Percentiles rank a stretch among this genome's conserved stretches.
phyloP scores from a whole-genome alignment of 768 basidiomycete species.

The Serendipita sp. region DNA sequence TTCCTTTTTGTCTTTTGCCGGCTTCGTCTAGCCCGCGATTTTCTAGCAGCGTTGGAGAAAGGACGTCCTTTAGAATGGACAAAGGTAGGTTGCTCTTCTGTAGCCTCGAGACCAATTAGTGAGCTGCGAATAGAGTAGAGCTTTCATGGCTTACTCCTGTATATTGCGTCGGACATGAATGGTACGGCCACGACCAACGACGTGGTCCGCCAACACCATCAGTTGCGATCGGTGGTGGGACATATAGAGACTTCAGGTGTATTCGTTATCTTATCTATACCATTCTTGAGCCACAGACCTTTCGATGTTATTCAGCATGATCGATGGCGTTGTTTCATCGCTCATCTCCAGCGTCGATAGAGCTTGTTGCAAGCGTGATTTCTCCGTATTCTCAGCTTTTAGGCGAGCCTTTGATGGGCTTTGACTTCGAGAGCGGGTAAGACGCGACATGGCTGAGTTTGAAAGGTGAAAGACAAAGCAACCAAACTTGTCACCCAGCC shows the following conservation, averaged over 20 bases:
- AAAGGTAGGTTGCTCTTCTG: constrained; percentile 1
- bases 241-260: no score
- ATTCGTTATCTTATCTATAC: no score
- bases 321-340: no score
- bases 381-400: not conserved
- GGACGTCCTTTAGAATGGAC: not conserved
- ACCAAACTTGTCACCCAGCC: not conserved
- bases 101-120: not conserved
- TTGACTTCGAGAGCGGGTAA: not conserved
- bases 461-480: not conserved
- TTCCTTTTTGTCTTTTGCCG: no score
- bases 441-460: not conserved
- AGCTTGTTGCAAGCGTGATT: not conserved
- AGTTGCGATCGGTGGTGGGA: not conserved
- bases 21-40: no score
- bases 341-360: no score
- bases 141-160: not conserved
- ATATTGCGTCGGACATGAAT: not conserved
- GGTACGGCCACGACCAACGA: not conserved
- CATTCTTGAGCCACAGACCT: no score
- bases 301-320: no score
- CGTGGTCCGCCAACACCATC: not conserved
- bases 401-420: not conserved
- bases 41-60: not conserved
- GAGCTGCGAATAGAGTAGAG: not conserved